A percentile compares a stretch with the other conserved stretches of the same genome.
These are phyloP conservation scores for Gloeostereum incarnatum DNA, from an alignment of 768 basidiomycete genomes.

Conservation along the genomic window DNA sequence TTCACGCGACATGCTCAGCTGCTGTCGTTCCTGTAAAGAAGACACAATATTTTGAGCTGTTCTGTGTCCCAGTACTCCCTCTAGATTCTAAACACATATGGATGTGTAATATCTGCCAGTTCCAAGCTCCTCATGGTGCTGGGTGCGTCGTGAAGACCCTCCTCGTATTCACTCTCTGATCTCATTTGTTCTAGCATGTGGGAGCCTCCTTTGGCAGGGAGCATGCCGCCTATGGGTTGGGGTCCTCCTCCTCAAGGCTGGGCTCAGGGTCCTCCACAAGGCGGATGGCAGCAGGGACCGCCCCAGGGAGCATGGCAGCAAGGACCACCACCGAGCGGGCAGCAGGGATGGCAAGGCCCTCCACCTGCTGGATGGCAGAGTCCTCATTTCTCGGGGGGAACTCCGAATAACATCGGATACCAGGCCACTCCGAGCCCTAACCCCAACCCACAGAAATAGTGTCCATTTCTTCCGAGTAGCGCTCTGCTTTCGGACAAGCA, in stretches of 20 bases:
- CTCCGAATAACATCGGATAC: conserved; percentile 4
- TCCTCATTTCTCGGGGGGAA: not conserved
- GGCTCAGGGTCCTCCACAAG: too few relatives aligned
- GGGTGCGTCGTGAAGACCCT: conserved; percentile 5
- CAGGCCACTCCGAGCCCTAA: too few relatives aligned
- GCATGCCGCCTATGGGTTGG: not conserved
- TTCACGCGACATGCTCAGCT: conserved; percentile 2
- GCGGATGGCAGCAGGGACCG: too few relatives aligned
- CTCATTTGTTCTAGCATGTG: conserved; percentile 1
- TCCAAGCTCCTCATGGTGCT: conserved; percentile 4
- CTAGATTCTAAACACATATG: conserved; percentile 11
- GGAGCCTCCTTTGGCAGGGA: conserved; percentile 7
- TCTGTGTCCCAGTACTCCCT: conserved; percentile 10
- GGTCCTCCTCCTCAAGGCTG: too few relatives aligned
- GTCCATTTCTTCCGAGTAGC: too few relatives aligned
- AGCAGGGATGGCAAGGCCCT: too few relatives aligned
- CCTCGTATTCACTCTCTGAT: not conserved
- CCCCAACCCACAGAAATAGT: too few relatives aligned
- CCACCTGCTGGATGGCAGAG: not conserved
- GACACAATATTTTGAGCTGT: conserved; percentile 11
- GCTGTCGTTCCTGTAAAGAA: conserved; percentile 10
- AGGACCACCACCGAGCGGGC: too few relatives aligned
- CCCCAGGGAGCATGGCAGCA: too few relatives aligned
- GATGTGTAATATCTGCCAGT: conserved; percentile 10
- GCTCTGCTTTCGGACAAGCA: too few relatives aligned